Evolutionary conservation across 1,139 yeast species (phyloP), one percentile per base, ranked within the genome.

Genomic region (Petasospora fabianii): DNA sequence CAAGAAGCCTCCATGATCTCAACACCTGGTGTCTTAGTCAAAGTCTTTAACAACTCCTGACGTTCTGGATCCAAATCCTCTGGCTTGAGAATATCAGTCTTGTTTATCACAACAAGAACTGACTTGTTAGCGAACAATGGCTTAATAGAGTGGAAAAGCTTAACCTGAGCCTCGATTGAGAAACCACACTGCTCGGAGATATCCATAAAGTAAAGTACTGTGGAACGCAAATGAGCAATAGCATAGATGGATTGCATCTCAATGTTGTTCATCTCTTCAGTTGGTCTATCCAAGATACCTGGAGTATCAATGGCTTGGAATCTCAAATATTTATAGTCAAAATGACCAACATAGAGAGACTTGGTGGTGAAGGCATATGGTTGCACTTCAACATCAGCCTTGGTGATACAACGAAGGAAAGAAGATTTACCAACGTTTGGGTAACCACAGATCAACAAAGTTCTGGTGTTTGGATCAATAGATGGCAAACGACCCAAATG

Each of bases 241-340:
- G 98, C 98, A 60, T 94, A 92, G 59, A 92, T 90, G 41, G 96
- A 84, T 71, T 92, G 99, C 98, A 92, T 92, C 72, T 92, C 99
- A 64, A 92, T 94, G 68, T 94, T 92, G 71, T 90, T 94, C 99
- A 92, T 94, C 64, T 92, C 97, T 65, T 92, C 99, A 34, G 97
- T 88, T 46, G 98, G 98, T 66, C 97, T 83, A 66, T 92, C 99
- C 62, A 92, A 73, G 59, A 92, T 90, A 72, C 99, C 99, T 21
- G 99, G 99, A 24, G 99, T 92, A 66, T 92, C 99, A 60, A 92
- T 92, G 42, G 97, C 98, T 70, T 92, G 99, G 73, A 92, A 92
- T 60, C 99, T 75, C 60, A 92, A 73, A 66, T 92, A 94, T 69
- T 92, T 92, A 72, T 92, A 92, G 67, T 92, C 99, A 64, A 92